Conservation (phyloP, 352 stramenopile genomes). For the Blastocystis sp. region DNA sequence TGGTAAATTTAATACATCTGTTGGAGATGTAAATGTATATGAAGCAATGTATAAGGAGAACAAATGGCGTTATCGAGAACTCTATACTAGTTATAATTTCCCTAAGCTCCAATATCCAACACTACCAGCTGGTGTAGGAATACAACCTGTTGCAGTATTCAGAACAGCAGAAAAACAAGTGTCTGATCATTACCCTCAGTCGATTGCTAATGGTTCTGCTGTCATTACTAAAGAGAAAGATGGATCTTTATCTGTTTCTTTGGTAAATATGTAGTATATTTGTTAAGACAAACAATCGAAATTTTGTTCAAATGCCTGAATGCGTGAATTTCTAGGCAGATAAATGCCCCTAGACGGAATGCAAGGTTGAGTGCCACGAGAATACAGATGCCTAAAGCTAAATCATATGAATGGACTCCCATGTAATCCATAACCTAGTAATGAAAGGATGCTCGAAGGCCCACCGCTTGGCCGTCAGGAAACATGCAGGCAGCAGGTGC, state of each 20-base stretch:
- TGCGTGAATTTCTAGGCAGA: constrained; percentile 40
- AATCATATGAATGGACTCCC: neutral
- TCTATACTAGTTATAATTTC: neutral
- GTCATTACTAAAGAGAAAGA: neutral
- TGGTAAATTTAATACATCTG: neutral
- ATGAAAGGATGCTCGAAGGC: neutral
- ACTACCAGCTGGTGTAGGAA: neutral
- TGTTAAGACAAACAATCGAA: neutral
- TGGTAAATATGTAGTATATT: neutral
- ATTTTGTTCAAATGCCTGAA: constrained; percentile 43
- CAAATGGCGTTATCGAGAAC: neutral
- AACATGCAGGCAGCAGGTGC: constrained; percentile 7
- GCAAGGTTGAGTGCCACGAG: constrained; percentile 27
- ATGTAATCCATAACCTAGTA: constrained; percentile 44
- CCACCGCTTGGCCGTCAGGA: constrained; percentile 9
- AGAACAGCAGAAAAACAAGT: neutral
- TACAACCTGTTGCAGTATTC: neutral
- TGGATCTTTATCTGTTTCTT: neutral
- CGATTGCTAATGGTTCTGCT: neutral
- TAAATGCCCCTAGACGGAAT: neutral
- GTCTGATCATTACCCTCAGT: neutral
- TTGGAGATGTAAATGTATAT: neutral
- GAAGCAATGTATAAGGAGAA: neutral
- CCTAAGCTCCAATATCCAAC: neutral
- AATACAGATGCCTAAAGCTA: constrained; percentile 30